Conservation (phyloP, 352 stramenopile genomes). For the Globisporangium nodosum region DNA sequence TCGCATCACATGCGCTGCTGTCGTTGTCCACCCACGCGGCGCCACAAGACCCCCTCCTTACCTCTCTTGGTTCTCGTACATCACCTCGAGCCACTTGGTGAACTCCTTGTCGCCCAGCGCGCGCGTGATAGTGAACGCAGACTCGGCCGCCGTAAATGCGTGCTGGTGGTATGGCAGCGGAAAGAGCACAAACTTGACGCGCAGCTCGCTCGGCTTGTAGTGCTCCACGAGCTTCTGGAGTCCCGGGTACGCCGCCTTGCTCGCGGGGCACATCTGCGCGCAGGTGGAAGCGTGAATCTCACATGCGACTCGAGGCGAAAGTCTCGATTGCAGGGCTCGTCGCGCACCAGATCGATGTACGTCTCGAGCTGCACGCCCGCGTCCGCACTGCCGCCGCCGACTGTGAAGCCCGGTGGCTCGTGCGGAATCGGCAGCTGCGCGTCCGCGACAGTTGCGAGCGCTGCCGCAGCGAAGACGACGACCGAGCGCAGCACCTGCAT, state of each 20-base stretch:
- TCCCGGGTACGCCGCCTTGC: conserved; percentile 58
- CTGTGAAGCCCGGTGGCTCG: conserved; percentile 56
- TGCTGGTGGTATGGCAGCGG: conserved; percentile 76
- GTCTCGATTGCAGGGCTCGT: no score
- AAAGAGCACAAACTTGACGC: conserved; percentile 70
- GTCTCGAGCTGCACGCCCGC: conserved; percentile 77
- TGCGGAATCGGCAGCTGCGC: conserved; percentile 59
- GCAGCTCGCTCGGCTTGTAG: conserved; percentile 54
- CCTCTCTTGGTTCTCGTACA: conserved; percentile 74
- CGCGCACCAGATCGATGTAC: conserved; percentile 68
- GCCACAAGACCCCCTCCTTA: conserved; percentile 13
- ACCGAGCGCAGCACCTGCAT: conserved; percentile 13
- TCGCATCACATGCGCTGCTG: no score
- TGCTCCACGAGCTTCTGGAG: conserved; percentile 51
- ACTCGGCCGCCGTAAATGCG: conserved; percentile 57
- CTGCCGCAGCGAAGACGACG: conserved; percentile 7
- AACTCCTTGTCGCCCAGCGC: conserved; percentile 53
- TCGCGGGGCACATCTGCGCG: conserved; percentile 64
- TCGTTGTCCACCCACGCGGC: no score
- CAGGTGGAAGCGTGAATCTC: neutral
- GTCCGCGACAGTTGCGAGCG: conserved; percentile 4
- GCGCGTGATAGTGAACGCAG: conserved; percentile 58
- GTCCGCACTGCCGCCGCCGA: conserved; percentile 38
- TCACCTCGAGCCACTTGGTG: conserved; percentile 64
- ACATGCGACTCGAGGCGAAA: neutral